phyloP scores from a whole-genome alignment of 2,329 filamentous ascomycete genomes.

The Rachicladosporium sp. region DNA sequence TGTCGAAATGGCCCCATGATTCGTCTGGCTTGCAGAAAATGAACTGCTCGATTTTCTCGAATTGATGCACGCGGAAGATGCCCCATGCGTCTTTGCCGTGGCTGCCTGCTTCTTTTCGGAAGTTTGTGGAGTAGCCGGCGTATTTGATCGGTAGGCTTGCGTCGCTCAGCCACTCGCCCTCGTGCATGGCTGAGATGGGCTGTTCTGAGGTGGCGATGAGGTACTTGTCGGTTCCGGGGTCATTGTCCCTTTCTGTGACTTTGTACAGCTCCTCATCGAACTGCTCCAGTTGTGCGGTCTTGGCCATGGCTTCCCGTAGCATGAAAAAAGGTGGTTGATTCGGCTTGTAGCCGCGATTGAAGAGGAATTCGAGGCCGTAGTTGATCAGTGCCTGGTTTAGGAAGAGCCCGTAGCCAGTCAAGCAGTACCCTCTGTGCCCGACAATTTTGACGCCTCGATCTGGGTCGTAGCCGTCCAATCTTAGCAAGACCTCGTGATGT shows the following conservation, averaged over 20 bases:
- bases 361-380: slow-evolving; percentile 84
- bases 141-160: slow-evolving; percentile 81
- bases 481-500: slow-evolving; percentile 85
- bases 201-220: slow-evolving; percentile 82
- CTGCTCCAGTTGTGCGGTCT: slow-evolving; percentile 91
- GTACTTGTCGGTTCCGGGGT: slow-evolving; percentile 71
- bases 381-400: slow-evolving; percentile 89
- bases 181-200: slow-evolving; percentile 75
- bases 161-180: slow-evolving; percentile 80
- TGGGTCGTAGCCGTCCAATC: slow-evolving; percentile 83
- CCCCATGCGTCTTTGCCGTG: slow-evolving; percentile 94
- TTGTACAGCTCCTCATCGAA: slow-evolving; percentile 99
- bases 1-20: slow-evolving; percentile 85
- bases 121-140: slow-evolving; percentile 85
- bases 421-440: slow-evolving; percentile 86
- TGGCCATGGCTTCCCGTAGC: slow-evolving; percentile 90
- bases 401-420: slow-evolving; percentile 80
- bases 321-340: slow-evolving; percentile 82
- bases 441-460: slow-evolving; percentile 89
- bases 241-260: slow-evolving; percentile 71
- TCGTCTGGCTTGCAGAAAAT: slow-evolving; percentile 73
- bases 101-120: slow-evolving; percentile 86
- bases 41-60: slow-evolving; percentile 86
- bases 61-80: slow-evolving; percentile 95
- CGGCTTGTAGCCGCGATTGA: slow-evolving; percentile 48